Conservation (phyloP, 441 rosid species). For the Pelargonium myrrhifolium region DNA sequence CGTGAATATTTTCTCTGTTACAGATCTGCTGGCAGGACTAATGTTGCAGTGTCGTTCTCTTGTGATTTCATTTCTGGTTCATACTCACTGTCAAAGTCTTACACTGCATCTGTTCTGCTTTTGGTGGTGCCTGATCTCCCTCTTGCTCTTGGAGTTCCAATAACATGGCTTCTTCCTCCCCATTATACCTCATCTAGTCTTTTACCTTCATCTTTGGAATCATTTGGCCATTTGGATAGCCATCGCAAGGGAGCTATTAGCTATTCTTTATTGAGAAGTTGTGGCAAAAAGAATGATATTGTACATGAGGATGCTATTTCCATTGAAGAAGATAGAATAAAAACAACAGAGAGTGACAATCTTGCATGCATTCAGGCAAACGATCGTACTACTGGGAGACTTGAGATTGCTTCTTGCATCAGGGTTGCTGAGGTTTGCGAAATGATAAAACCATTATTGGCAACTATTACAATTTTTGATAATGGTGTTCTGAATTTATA, state of each 20-base stretch:
- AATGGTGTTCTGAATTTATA: not conserved
- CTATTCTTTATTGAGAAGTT: conserved; percentile 65
- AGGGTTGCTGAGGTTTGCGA: conserved; percentile 77
- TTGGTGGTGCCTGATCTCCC: conserved; percentile 82
- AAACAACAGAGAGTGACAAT: conserved; percentile 58
- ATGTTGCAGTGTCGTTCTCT: conserved; percentile 56
- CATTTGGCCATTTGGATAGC: conserved; percentile 48
- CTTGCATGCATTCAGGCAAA: conserved; percentile 89
- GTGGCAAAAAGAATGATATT: conserved; percentile 43
- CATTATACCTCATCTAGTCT: conserved; percentile 63
- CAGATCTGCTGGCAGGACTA: conserved; percentile 79
- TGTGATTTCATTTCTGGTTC: conserved; percentile 74
- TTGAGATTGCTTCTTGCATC: conserved; percentile 84
- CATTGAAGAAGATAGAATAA: conserved; percentile 54
- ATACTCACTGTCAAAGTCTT: conserved; percentile 55
- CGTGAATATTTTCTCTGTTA: conserved; percentile 27
- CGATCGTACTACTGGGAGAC: conserved; percentile 72
- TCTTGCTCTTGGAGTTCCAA: conserved; percentile 76
- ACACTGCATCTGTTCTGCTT: conserved; percentile 49
- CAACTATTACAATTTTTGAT: not conserved
- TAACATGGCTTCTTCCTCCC: conserved; percentile 97
- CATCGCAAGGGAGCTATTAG: conserved; percentile 55
- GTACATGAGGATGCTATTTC: conserved; percentile 45
- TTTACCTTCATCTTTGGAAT: conserved; percentile 52
- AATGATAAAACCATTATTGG: not conserved